A percentile compares a stretch with the other conserved stretches of the same genome.
Conservation (phyloP, 2,329 filamentous ascomycete genomes). For the Dactylella cylindrospora region DNA sequence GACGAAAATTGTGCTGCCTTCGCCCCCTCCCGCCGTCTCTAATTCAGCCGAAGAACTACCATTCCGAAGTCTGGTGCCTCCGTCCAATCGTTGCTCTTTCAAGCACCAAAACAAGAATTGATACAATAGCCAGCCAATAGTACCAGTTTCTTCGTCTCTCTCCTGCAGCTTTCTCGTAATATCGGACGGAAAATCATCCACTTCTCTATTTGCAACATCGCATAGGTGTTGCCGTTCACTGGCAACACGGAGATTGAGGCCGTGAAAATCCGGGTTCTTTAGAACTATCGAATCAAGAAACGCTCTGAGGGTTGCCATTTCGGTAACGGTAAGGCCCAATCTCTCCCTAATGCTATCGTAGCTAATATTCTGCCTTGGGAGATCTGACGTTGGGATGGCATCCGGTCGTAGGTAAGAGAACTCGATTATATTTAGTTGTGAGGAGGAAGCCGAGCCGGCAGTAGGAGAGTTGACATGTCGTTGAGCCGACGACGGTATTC, state of each 20-base stretch:
- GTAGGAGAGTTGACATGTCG: background rate
- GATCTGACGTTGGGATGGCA: conserved; percentile 20
- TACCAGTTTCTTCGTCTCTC: background rate
- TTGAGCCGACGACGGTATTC: background rate
- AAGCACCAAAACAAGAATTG: conserved; percentile 13
- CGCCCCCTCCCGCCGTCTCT: no score
- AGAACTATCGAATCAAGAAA: conserved; percentile 7
- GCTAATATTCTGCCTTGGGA: conserved; percentile 9
- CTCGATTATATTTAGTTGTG: no score
- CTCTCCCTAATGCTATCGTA: conserved; percentile 1
- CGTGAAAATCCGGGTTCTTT: conserved; percentile 8
- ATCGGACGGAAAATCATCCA: background rate
- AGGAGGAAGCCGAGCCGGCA: no score
- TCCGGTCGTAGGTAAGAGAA: conserved; percentile 4
- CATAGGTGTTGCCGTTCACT: conserved; percentile 28
- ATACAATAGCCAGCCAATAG: conserved; percentile 28
- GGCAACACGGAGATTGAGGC: conserved; percentile 17
- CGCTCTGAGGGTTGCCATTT: conserved; percentile 7
- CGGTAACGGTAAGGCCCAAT: conserved; percentile 2
- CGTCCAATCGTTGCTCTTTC: conserved; percentile 5
- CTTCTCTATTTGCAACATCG: conserved; percentile 7
- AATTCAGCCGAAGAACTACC: background rate
- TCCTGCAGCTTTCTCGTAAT: background rate
- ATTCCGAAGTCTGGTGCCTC: background rate
- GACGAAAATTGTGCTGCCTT: no score